phyloP scores from a whole-genome alignment of 768 basidiomycete species.

The Mycena haematopus region DNA sequence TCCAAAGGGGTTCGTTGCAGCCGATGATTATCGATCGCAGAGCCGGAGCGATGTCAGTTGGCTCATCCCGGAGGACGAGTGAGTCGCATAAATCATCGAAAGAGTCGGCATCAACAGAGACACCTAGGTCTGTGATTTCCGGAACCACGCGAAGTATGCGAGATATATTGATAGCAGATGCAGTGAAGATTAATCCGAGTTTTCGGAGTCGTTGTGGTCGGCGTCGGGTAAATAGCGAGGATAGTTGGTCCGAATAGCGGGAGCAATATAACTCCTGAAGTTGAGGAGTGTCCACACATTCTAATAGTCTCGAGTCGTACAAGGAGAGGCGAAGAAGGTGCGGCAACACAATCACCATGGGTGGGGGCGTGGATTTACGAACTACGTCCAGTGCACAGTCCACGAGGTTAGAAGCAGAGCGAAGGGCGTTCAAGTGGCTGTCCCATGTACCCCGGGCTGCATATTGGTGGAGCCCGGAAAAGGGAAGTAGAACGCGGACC shows the following conservation, averaged over 20 bases:
- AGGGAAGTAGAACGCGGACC: not conserved
- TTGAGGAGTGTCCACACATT: not conserved
- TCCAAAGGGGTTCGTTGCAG: not conserved
- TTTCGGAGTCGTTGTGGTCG: not conserved
- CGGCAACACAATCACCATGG: not conserved
- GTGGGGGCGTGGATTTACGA: not conserved
- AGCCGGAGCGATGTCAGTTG: not conserved
- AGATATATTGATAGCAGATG: conserved; percentile 1
- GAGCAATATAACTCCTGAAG: conserved; percentile 12
- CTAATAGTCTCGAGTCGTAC: not conserved
- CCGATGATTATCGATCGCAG: not conserved
- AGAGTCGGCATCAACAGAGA: not conserved
- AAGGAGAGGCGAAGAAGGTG: conserved; percentile 12
- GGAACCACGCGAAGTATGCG: not conserved
- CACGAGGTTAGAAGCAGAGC: conserved; percentile 4
- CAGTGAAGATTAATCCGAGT: conserved; percentile 1
- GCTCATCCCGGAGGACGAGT: not conserved
- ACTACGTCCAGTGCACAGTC: conserved; percentile 8
- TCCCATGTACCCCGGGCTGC: not conserved
- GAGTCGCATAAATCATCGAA: not conserved
- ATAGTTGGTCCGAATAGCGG: not conserved
- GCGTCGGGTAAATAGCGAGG: not conserved
- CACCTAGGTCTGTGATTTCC: conserved; percentile 2
- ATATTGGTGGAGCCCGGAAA: conserved; percentile 1
- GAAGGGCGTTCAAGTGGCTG: not conserved